These are phyloP conservation scores for Saccharomyces hybrid DNA, from an alignment of 1,139 yeast species.

Conservation along the genomic window DNA sequence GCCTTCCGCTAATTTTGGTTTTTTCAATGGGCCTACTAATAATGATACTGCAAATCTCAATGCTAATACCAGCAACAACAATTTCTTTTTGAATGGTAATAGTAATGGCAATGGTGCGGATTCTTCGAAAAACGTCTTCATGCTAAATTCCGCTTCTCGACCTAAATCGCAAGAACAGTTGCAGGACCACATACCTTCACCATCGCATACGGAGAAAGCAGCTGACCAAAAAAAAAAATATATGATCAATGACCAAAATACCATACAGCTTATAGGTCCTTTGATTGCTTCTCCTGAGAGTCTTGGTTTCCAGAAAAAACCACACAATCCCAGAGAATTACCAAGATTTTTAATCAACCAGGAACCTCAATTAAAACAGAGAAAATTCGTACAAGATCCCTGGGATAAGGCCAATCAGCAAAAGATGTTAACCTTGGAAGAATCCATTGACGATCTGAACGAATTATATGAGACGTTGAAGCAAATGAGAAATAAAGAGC, in stretches of 20 bases:
- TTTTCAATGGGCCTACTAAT: conserved; percentile 11
- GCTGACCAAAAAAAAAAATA: not conserved
- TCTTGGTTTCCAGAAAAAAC: conserved; percentile 14
- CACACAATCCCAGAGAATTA: conserved; percentile 21
- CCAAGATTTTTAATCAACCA: conserved; percentile 34
- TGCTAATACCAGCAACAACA: not conserved
- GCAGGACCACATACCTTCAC: not conserved
- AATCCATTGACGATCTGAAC: conserved; percentile 36
- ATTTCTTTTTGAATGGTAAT: conserved; percentile 2
- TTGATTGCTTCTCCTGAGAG: conserved; percentile 15
- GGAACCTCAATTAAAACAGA: conserved; percentile 29
- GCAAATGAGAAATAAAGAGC: conserved; percentile 65
- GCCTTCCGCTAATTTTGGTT: conserved; percentile 5
- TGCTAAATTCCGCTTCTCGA: not conserved
- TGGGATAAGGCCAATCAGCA: conserved; percentile 56
- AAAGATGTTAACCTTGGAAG: conserved; percentile 39
- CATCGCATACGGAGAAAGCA: not conserved
- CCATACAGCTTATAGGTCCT: conserved; percentile 4
- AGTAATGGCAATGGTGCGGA: not conserved
- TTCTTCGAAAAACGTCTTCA: not conserved
- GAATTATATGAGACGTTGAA: conserved; percentile 53
- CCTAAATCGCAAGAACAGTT: not conserved
- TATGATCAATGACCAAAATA: conserved; percentile 1
- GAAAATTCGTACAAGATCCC: conserved; percentile 31
- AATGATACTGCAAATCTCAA: not conserved